Evolutionary conservation across 129 eudicot genomes (phyloP).

Genomic region (Rutidosis leptorrhynchoides): DNA sequence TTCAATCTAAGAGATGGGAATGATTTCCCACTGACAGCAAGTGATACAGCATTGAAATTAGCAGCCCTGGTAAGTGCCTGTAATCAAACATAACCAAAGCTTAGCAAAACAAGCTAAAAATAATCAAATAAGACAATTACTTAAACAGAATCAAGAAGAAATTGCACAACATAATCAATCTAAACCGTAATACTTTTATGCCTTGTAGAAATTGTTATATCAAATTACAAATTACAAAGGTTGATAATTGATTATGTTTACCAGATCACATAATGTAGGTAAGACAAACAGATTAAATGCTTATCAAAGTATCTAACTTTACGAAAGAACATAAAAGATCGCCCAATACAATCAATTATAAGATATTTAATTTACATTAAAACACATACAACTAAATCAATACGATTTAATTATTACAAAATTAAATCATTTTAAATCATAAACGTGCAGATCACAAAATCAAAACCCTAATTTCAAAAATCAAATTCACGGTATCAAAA

Average conservation of each 20-base stretch:
- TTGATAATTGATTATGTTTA: background rate
- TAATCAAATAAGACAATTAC: no score
- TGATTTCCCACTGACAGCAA: constrained; percentile 38
- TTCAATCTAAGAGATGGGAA: constrained; percentile 44
- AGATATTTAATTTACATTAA: no score
- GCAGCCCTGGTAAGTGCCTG: constrained; percentile 41
- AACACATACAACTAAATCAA: no score
- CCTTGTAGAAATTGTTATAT: no score
- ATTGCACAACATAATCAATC: no score
- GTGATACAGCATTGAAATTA: constrained; percentile 44
- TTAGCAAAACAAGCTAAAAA: constrained; percentile 7
- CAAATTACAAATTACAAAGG: no score
- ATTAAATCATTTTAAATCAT: background rate
- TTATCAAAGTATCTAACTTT: background rate
- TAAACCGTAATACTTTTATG: no score
- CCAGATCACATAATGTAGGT: background rate
- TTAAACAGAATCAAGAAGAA: no score
- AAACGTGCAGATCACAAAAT: constrained; percentile 1
- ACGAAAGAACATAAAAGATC: background rate
- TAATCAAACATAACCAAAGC: constrained; percentile 5
- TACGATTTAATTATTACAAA: background rate
- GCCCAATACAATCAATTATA: background rate
- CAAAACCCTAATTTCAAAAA: background rate
- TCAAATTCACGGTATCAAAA: background rate
- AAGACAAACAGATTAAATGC: background rate